Percentiles rank a stretch among this genome's conserved stretches.
Evolutionary conservation across 805 yeast genomes (phyloP).

Genomic region (Brettanomyces anomalus): DNA sequence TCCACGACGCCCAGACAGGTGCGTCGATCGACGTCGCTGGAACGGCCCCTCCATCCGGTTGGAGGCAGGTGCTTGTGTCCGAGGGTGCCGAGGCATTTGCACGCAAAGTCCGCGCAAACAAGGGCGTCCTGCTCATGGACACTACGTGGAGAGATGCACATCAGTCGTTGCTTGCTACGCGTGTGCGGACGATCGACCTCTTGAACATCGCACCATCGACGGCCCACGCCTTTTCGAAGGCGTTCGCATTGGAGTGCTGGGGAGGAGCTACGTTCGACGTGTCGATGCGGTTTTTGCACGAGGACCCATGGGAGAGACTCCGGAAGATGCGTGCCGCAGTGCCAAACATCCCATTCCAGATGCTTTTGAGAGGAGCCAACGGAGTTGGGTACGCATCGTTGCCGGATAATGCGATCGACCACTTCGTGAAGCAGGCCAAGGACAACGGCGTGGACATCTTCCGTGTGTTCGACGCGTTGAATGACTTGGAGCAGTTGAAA

Average conservation of each 20-base stretch:
- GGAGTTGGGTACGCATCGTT: constrained; percentile 97
- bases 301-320: constrained; percentile 98
- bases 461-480: constrained; percentile 95
- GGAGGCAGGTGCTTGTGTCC: constrained; percentile 81
- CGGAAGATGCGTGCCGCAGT: constrained; percentile 80
- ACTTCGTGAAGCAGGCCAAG: constrained; percentile 90
- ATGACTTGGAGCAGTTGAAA: constrained; percentile 91
- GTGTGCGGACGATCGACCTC: constrained; percentile 91
- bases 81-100: constrained; percentile 90
- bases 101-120: constrained; percentile 68
- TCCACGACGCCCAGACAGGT: constrained; percentile 56
- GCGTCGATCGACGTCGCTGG: constrained; percentile 46
- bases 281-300: constrained; percentile 95
- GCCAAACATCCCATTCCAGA: constrained; percentile 98
- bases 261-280: constrained; percentile 99
- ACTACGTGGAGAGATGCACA: constrained; percentile 99
- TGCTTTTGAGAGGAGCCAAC: constrained; percentile 98
- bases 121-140: constrained; percentile 92
- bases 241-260: constrained; percentile 98
- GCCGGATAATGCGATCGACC: constrained; percentile 98
- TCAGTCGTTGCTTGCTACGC: constrained; percentile 93
- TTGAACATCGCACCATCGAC: constrained; percentile 90
- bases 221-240: constrained; percentile 79
- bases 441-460: constrained; percentile 94
- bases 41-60: constrained; percentile 60